Percentiles rank a stretch among this genome's conserved stretches.
These are phyloP conservation scores for Strobilomyces dryophilus DNA, from an alignment of 768 basidiomycete species.

Conservation along the genomic window DNA sequence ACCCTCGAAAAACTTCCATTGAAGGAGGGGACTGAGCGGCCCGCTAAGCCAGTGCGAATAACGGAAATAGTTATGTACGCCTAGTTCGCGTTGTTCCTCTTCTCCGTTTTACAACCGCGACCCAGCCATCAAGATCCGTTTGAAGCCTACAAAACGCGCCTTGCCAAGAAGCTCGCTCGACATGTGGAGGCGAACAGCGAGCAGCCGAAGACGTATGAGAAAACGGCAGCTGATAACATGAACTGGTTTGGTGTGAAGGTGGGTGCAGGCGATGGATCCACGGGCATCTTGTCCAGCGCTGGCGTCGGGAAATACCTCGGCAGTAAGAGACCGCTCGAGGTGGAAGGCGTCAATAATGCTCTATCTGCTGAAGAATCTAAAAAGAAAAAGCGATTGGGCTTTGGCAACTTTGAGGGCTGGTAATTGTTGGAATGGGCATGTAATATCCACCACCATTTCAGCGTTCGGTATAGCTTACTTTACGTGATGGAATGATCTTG, in stretches of 20 bases:
- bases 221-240: constrained; percentile 61
- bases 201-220: constrained; percentile 34
- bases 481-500: constrained; percentile 7
- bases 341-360: constrained; percentile 16
- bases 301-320: constrained; percentile 82
- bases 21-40: constrained; percentile 84
- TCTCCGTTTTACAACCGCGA: constrained; percentile 6
- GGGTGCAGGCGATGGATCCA: constrained; percentile 40
- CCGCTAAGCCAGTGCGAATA: constrained; percentile 80
- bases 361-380: constrained; percentile 46
- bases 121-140: constrained; percentile 90
- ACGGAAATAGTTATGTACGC: constrained; percentile 83
- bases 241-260: constrained; percentile 93
- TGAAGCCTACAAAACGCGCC: constrained; percentile 82
- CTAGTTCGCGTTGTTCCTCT: background rate
- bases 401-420: constrained; percentile 90
- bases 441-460: background rate
- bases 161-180: constrained; percentile 68
- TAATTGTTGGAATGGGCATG: constrained; percentile 25
- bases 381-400: constrained; percentile 83
- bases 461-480: constrained; percentile 4
- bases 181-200: constrained; percentile 29
- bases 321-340: constrained; percentile 43
- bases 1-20: constrained; percentile 77
- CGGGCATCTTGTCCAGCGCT: constrained; percentile 26